Conservation (phyloP, 768 basidiomycete species). For the Psilocybe sp. region DNA sequence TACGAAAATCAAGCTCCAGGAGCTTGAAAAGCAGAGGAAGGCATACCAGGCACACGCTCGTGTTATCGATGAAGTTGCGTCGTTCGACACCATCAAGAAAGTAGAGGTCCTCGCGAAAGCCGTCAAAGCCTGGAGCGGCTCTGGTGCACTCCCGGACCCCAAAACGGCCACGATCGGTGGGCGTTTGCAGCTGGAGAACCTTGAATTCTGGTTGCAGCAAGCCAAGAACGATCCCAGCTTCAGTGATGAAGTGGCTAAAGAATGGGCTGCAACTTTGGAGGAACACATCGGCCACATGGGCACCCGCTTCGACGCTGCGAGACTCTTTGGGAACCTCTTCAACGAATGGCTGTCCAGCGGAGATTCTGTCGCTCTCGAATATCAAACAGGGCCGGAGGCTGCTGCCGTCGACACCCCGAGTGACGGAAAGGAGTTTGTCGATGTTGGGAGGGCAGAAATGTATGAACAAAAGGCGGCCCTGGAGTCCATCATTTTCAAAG, state of each 20-base stretch:
- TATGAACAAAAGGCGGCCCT: slow-evolving; percentile 39
- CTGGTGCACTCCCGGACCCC: slow-evolving; percentile 19
- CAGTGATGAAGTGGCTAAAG: slow-evolving; percentile 27
- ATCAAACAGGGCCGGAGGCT: slow-evolving; percentile 14
- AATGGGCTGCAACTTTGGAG: slow-evolving; percentile 37
- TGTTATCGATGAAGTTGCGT: slow-evolving; percentile 25
- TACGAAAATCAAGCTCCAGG: slow-evolving; percentile 40
- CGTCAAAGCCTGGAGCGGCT: slow-evolving; percentile 33
- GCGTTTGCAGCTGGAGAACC: slow-evolving; percentile 13
- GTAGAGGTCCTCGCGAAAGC: slow-evolving; percentile 33
- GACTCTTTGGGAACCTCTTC: slow-evolving; percentile 38
- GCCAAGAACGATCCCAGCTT: slow-evolving; percentile 40
- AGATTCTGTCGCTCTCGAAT: slow-evolving; percentile 31
- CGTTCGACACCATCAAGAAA: slow-evolving; percentile 22
- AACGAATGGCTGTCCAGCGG: slow-evolving; percentile 44
- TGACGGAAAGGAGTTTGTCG: slow-evolving; percentile 19
- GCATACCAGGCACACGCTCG: slow-evolving; percentile 32
- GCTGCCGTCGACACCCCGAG: slow-evolving; percentile 3
- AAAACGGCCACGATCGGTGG: slow-evolving; percentile 14
- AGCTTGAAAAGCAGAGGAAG: slow-evolving; percentile 37
- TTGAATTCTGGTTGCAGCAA: slow-evolving; percentile 37
- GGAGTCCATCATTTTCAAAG: slow-evolving; percentile 37
- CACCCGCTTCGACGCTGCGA: slow-evolving; percentile 37
- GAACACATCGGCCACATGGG: slow-evolving; percentile 34
- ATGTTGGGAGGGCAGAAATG: slow-evolving; percentile 38